Base-by-base conservation (phyloP, 805 yeast genomes). In the Hanseniaspora nectarophila region DNA sequence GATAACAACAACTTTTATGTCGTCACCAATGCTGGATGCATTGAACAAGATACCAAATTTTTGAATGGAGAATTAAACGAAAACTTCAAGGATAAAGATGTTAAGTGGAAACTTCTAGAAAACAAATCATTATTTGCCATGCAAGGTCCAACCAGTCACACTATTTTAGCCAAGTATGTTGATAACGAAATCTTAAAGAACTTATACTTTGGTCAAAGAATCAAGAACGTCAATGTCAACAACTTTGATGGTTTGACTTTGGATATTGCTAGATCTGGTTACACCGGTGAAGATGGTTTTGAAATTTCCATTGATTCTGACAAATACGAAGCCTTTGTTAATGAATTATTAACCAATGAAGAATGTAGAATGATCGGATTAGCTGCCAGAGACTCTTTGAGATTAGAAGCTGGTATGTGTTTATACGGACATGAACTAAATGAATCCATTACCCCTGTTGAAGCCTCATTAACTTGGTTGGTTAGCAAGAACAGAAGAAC, bases 331-430 rank as follows among this genome's bases (percentile, higher is more conserved):
- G 77, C 74, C 1, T 78, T 92, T 58, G 79, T 92, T 42, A 68
- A 75, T 54, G 71, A 75, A 6, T 67, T 87, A 47, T 66, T 85
- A 40, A 73, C 75, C 37, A 78, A 62, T 53, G 75, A 74, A 3
- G 64, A 70, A 12, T 85, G 87, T 45, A 78, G 77, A 64, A 95
- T 96, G 35, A 85, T 88, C 59, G 98, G 98, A 4, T 77, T 92
- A 48, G 98, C 97, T n/a, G 97, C 98, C 2, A 81, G 98, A 67
- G 98, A 92, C 66, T 85, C 97, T 10, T 73, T 92, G 58, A 78
- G 98, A 62, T 71, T 92, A 49, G 98, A 92, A 70, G 98, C 98
- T 4, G 98, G 98, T 31, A 85, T 92, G 96, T 92, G 98, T 68
- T 73, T 92, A 52, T 92, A 92, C 61, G 98, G 98, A 2, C 84